Conservation (phyloP, 371 early-diverging fungal species). For the Mortierella polycephala region DNA sequence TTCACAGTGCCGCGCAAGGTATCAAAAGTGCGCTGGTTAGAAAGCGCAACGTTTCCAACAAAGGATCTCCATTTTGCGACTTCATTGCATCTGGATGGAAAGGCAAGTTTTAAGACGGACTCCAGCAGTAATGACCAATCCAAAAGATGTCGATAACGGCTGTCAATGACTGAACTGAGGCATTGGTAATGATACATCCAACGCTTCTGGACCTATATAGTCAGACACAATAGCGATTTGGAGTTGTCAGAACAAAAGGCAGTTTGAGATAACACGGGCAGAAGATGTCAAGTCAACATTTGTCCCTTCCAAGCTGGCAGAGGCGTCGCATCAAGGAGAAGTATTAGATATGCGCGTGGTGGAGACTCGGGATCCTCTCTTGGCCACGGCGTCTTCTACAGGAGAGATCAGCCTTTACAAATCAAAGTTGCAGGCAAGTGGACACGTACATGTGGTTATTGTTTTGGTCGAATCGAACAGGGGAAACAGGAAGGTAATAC, state of each 20-base stretch:
- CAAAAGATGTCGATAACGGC: too few species aligned
- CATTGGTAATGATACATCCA: too few species aligned
- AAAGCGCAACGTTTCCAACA: constrained; percentile 2
- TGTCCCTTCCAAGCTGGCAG: constrained; percentile 2
- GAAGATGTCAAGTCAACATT: constrained; percentile 19
- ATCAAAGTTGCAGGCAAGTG: too few species aligned
- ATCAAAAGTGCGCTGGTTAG: constrained; percentile 10
- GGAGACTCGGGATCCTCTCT: not conserved
- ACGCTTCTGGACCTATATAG: not conserved
- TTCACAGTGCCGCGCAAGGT: constrained; percentile 18
- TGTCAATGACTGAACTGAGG: too few species aligned
- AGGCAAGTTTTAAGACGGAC: not conserved
- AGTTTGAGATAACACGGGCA: constrained; percentile 12
- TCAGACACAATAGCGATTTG: constrained; percentile 12
- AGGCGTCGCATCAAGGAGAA: constrained; percentile 17
- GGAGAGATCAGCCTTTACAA: constrained; percentile 13
- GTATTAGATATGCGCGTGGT: constrained; percentile 13
- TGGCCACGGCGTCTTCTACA: constrained; percentile 16
- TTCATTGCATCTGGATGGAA: constrained; percentile 15
- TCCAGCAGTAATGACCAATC: too few species aligned
- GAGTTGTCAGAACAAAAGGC: constrained; percentile 8
- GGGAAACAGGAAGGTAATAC: too few species aligned
- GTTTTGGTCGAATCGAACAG: too few species aligned
- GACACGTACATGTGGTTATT: too few species aligned
- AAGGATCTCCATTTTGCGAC: constrained; percentile 7